Evolutionary conservation across 192 early-diverging fungal genomes (phyloP).

Genomic region (Coemansia sp.): DNA sequence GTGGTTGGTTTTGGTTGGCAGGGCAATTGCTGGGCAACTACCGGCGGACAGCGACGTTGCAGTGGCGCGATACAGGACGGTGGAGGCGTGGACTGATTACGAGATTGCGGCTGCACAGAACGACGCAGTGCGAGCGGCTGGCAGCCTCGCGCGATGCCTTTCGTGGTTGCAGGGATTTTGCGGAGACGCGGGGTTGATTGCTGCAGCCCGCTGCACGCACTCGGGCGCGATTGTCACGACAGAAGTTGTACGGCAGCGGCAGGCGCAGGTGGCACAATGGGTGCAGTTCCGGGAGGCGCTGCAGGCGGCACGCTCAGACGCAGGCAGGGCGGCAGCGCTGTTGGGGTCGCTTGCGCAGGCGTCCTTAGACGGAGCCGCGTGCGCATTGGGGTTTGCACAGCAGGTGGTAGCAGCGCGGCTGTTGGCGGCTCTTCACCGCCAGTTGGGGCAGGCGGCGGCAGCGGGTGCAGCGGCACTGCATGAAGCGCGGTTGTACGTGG

Average conservation of each 20-base stretch:
- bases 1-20: slow-evolving; percentile 9
- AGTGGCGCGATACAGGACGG: slow-evolving; percentile 15
- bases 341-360: background rate
- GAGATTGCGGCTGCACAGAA: slow-evolving; percentile 18
- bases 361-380: background rate
- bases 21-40: background rate
- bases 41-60: background rate
- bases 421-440: slow-evolving; percentile 19
- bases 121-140: slow-evolving; percentile 10
- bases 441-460: background rate
- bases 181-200: background rate
- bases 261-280: slow-evolving; percentile 13
- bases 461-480: slow-evolving; percentile 15
- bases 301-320: slow-evolving; percentile 7
- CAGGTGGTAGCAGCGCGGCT: slow-evolving; percentile 23
- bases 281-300: slow-evolving; percentile 17
- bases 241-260: slow-evolving; percentile 16
- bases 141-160: slow-evolving; percentile 10
- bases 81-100: slow-evolving; percentile 37
- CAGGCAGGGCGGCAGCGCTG: slow-evolving; percentile 5
- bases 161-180: background rate
- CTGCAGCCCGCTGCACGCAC: slow-evolving; percentile 18
- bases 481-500: slow-evolving; percentile 29
- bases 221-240: slow-evolving; percentile 23
- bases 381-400: slow-evolving; percentile 25